Evolutionary conservation across 1,284 basidiomycete species (phyloP), one percentile per base, ranked within the genome.

Genomic region (Pseudozyma tsukubaensis): DNA sequence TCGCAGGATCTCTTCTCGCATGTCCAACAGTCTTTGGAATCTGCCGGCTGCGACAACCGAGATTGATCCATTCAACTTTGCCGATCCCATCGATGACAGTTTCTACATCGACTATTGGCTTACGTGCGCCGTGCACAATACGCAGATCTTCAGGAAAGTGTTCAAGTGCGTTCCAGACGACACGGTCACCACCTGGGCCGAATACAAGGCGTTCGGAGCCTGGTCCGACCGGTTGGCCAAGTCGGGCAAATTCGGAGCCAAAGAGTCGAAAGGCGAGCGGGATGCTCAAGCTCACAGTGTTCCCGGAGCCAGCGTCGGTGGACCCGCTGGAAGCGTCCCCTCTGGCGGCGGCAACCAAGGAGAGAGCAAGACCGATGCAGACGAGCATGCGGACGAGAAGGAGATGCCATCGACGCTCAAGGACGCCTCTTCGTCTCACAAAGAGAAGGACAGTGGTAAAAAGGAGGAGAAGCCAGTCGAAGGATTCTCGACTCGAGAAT

Each of bases 141-240:
- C 80, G 45, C 71, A 73, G 52, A 78, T 83, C 44, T 84, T 71
- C 72, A 66, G 82, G n/a, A 76, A 77, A 32, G 82, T 83, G 50
- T 83, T 84, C 75, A 79, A 78, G 44, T 78, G 79, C 42, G 77
- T 82, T 8, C 83, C 83, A 2, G 83, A 84, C 59, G 80, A 84
- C 55, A 79, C 72, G 42, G 76, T 83, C 12, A 81, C 72, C 44
- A 83, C 82, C 13, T 84, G 83, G 83, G 66, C 69, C 16, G 80
- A 80, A 51, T 84, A 83, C 69, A 84, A 83, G 66, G 66, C 66
- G 7, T 82, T 76, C 35, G 53, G 49, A 13, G 63, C 71, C 0
- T 83, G 81, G 81, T 43, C 64, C 16, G 73, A 79, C 48, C 64
- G 81, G 0, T 47, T 83, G 35, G 69, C 68, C 1, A 54, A 65